Percentiles rank a stretch among this genome's conserved stretches.
Conservation (phyloP, 257 asterid genomes). For the Solanum peruvianum region DNA sequence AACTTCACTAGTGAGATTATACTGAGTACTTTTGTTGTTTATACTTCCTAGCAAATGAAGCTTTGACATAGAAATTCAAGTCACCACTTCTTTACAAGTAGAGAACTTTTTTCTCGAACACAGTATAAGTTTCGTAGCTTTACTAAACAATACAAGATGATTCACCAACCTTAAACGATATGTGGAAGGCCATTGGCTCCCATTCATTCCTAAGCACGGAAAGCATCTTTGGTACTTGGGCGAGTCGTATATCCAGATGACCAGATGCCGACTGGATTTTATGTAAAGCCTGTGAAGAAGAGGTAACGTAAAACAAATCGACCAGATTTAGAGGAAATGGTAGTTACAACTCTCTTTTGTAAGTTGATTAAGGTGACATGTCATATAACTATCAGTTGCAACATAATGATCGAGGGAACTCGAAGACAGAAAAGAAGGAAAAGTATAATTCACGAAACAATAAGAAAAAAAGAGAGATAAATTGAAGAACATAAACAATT, state of each 20-base stretch:
- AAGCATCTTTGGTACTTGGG: constrained; percentile 91
- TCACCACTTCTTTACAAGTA: not conserved
- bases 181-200: constrained; percentile 85
- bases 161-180: constrained; percentile 69
- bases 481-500: constrained; percentile 1
- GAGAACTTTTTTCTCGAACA: not conserved
- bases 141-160: not conserved
- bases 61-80: not conserved
- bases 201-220: constrained; percentile 68
- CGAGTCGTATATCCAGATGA: constrained; percentile 81
- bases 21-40: not conserved
- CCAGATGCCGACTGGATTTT: constrained; percentile 87
- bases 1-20: not conserved
- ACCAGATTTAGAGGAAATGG: not conserved
- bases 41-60: not conserved
- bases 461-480: not conserved
- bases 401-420: not conserved
- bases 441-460: not conserved
- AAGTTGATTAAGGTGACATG: not conserved
- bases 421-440: not conserved
- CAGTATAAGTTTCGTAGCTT: not conserved
- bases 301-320: not conserved
- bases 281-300: constrained; percentile 41
- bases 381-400: not conserved
- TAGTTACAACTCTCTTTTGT: not conserved